These are phyloP conservation scores for Elsinoe perseae DNA, from an alignment of 2,329 filamentous ascomycete species.

Conservation along the genomic window DNA sequence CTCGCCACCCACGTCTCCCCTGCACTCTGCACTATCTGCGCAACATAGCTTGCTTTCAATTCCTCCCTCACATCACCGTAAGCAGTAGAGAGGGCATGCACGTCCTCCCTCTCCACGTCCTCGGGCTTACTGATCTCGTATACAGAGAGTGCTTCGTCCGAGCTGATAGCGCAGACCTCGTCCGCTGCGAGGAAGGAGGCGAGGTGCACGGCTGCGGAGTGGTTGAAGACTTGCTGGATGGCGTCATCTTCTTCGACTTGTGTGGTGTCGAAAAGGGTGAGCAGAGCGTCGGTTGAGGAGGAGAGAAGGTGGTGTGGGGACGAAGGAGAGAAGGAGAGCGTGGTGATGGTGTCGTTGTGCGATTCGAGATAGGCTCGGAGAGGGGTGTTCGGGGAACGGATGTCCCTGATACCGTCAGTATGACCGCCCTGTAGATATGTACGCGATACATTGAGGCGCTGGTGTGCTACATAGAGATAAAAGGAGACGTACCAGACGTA, in stretches of 20 bases:
- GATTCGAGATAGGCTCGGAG: conserved; percentile 38
- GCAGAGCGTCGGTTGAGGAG: conserved; percentile 70
- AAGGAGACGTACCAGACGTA: conserved; percentile 23
- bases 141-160: conserved; percentile 69
- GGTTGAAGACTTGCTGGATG: conserved; percentile 69
- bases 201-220: conserved; percentile 64
- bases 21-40: conserved; percentile 55
- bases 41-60: conserved; percentile 67
- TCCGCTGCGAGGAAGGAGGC: conserved; percentile 60
- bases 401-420: conserved; percentile 29
- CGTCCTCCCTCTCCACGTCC: conserved; percentile 48
- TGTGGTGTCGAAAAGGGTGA: conserved; percentile 67
- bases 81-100: conserved; percentile 40
- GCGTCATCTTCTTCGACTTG: conserved; percentile 70
- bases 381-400: conserved; percentile 33
- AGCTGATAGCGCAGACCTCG: conserved; percentile 64
- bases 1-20: conserved; percentile 35
- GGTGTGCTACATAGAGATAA: neutral
- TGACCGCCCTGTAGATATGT: neutral
- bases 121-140: conserved; percentile 60
- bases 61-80: conserved; percentile 62
- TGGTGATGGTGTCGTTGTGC: conserved; percentile 53
- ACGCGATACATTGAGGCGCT: neutral
- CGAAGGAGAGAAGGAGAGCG: conserved; percentile 39
- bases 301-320: conserved; percentile 54